Evolutionary conservation across 441 rosid species (phyloP).

Genomic region (Biscutella laevigata): DNA sequence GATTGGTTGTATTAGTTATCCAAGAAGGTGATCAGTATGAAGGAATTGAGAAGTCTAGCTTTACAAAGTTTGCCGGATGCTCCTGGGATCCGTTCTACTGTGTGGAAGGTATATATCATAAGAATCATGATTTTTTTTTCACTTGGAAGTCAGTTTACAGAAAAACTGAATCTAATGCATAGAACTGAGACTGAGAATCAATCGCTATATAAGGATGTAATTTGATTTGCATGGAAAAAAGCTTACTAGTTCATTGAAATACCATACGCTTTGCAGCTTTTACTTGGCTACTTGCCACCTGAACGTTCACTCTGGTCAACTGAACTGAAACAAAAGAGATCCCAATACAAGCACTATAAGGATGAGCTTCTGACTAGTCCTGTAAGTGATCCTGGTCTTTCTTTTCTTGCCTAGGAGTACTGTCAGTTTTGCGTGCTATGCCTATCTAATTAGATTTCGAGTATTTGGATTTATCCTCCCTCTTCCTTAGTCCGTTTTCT

Average conservation of each 20-base stretch:
- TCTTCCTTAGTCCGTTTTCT: background rate
- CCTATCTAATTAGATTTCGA: background rate
- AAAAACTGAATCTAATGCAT: background rate
- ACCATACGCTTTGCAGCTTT: constrained; percentile 48
- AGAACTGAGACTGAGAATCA: background rate
- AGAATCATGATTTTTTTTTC: background rate
- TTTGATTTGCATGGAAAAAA: background rate
- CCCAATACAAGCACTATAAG: constrained; percentile 82
- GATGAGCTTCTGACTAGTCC: constrained; percentile 89
- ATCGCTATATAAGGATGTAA: too few relatives aligned
- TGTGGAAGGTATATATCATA: constrained; percentile 65
- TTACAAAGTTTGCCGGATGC: constrained; percentile 78
- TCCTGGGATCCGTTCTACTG: constrained; percentile 73
- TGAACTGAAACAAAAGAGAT: constrained; percentile 76
- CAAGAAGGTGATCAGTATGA: constrained; percentile 69
- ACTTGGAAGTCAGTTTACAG: background rate
- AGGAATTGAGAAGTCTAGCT: constrained; percentile 74
- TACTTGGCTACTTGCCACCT: constrained; percentile 79
- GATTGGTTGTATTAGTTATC: constrained; percentile 41
- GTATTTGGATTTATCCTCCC: background rate
- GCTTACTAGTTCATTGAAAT: background rate
- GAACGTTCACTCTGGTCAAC: constrained; percentile 78
- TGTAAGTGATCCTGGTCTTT: constrained; percentile 43
- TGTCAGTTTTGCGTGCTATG: background rate
- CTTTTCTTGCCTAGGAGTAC: constrained; percentile 1